phyloP scores from a whole-genome alignment of 768 basidiomycete species.

The Xerocomus potaroensis region DNA sequence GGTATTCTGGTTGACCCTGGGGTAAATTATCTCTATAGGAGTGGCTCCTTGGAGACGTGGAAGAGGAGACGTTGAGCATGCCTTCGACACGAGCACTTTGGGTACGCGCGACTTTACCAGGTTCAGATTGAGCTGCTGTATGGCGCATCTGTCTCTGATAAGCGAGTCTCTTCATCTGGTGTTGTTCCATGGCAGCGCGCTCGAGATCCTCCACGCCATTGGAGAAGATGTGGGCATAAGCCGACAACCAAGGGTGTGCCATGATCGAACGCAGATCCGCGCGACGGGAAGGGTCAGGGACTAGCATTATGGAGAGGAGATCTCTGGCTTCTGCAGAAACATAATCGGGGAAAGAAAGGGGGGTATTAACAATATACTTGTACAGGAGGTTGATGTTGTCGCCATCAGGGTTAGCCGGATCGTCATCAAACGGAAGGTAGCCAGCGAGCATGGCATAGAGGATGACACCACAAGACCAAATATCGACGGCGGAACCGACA shows the following conservation, averaged over 20 bases:
- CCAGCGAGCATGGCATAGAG: slow-evolving; percentile 96
- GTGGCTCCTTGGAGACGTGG: slow-evolving; percentile 37
- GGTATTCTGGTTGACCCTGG: slow-evolving; percentile 53
- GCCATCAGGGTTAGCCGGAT: slow-evolving; percentile 96
- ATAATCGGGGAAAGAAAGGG: slow-evolving; percentile 95
- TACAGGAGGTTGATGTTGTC: slow-evolving; percentile 99
- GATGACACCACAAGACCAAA: slow-evolving; percentile 96
- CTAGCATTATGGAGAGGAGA: slow-evolving; percentile 87
- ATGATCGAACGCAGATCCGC: slow-evolving; percentile 77
- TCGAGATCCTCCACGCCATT: slow-evolving; percentile 78
- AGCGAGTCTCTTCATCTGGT: slow-evolving; percentile 75
- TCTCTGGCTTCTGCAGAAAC: slow-evolving; percentile 80
- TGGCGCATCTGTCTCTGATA: slow-evolving; percentile 80
- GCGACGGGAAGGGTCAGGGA: slow-evolving; percentile 81
- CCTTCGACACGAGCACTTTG: slow-evolving; percentile 56
- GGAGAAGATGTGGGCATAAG: slow-evolving; percentile 49
- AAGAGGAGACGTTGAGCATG: slow-evolving; percentile 31
- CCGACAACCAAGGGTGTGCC: slow-evolving; percentile 81
- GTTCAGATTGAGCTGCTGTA: slow-evolving; percentile 33
- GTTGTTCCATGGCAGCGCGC: slow-evolving; percentile 73
- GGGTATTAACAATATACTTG: slow-evolving; percentile 97
- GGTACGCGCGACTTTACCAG: slow-evolving; percentile 37
- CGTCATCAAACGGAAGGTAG: slow-evolving; percentile 98
- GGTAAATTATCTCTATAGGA: slow-evolving; percentile 48
- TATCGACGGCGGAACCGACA: slow-evolving; percentile 95